Evolutionary conservation across 1,139 yeast species (phyloP), one percentile per base, ranked within the genome.

Genomic region (Magnusiomyces starmeri): DNA sequence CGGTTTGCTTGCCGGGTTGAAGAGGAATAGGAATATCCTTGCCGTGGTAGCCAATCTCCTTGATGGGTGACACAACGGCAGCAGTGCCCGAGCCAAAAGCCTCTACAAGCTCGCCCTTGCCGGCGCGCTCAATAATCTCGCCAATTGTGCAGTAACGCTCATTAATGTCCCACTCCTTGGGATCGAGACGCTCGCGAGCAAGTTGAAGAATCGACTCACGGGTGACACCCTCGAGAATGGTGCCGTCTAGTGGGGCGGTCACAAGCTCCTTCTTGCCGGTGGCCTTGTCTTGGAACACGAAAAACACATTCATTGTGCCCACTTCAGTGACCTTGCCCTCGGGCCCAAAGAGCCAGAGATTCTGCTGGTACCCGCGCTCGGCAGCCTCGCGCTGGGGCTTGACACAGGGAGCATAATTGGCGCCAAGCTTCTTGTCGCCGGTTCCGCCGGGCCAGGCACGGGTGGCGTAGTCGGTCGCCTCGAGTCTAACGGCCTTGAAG

Each of bases 381-480:
- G 96, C 95, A 49, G 98, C 97, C 70, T 82, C 81, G 61, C 79
- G 73, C 73, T 87, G 96, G 29, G 97, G 97, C 65, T 79, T 77
- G 65, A 90, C 80, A 69, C 96, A 86, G 53, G 97, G 96, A 43
- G 97, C 97, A 67, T 92, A 92, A 74, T 92, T 92, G 56, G 96
- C 97, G 69, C 98, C 98, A 63, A 92, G 79, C 74, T 92, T 92
- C 72, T 81, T 84, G 76, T 89, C 84, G 71, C 98, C 98, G 59
- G 83, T 89, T 68, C 97, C 98, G 65, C 96, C 96, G 64, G 97
- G 97, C 97, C 97, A 92, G 18, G 98, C 97, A 74, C 98, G 84
- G 27, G 90, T 92, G 21, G 56, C 92, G 62, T 86, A 82, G 66
- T 87, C 95, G 35, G 96, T 88, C 60, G 97, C 97, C 73, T 90